phyloP scores from a whole-genome alignment of 345 rosid genomes.

The Gossypium bickii region DNA sequence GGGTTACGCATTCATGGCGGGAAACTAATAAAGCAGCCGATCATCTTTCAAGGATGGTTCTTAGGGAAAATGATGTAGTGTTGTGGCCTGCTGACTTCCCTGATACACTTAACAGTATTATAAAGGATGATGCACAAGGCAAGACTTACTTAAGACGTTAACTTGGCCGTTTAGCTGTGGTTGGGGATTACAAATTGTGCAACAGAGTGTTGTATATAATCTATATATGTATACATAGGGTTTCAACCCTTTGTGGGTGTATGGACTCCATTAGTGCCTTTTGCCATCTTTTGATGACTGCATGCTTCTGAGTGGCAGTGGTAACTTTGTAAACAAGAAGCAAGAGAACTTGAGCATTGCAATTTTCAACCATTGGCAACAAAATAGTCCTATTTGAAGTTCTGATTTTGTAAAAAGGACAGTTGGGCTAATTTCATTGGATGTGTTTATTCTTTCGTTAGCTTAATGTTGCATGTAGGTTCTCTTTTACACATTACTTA shows the following conservation, averaged over 20 bases:
- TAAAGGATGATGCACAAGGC: conserved; percentile 34
- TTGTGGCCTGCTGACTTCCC: conserved; percentile 35
- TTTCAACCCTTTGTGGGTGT: not conserved
- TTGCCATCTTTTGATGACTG: not conserved
- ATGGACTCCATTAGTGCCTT: not conserved
- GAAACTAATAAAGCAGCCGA: conserved; percentile 41
- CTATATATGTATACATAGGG: too few species aligned
- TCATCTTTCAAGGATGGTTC: conserved; percentile 30
- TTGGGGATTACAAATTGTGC: not conserved
- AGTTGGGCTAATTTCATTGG: not conserved
- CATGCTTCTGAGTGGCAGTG: not conserved
- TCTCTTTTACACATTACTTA: too few species aligned
- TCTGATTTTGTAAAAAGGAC: not conserved
- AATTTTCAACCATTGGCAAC: not conserved
- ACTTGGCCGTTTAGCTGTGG: not conserved
- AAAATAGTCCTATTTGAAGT: too few species aligned
- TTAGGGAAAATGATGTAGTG: conserved; percentile 20
- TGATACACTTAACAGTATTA: conserved; percentile 22
- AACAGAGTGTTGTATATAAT: not conserved
- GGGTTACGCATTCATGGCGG: conserved; percentile 35
- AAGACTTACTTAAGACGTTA: conserved; percentile 24
- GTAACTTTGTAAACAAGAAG: not conserved
- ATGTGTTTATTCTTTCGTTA: not conserved
- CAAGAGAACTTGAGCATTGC: not conserved
- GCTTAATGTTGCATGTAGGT: not conserved